Percentiles rank a stretch among this genome's conserved stretches.
These are phyloP conservation scores for Aegilops speltoides DNA, from an alignment of 176 grass and related monocot species.

Conservation along the genomic window DNA sequence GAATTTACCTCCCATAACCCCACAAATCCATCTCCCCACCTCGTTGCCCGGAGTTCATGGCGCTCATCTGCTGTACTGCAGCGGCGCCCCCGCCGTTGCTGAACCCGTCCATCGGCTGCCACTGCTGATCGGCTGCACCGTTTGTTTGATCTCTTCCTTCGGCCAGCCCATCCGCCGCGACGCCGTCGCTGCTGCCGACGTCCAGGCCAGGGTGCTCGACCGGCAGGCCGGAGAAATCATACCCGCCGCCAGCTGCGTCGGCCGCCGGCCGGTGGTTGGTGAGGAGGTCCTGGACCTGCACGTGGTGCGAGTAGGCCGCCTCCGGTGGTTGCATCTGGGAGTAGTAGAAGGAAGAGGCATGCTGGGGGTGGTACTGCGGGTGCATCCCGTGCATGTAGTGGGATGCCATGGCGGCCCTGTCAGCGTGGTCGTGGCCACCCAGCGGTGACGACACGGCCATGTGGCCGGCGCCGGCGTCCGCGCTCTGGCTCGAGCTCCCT, in stretches of 20 bases:
- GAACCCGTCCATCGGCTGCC: constrained; percentile 77
- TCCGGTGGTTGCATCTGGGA: constrained; percentile 52
- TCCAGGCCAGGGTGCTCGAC: constrained; percentile 54
- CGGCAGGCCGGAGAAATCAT: constrained; percentile 75
- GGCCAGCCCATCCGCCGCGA: constrained; percentile 22
- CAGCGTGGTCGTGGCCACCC: constrained; percentile 38
- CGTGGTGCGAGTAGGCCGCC: constrained; percentile 57
- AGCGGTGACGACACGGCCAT: constrained; percentile 34
- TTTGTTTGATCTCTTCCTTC: constrained; percentile 45
- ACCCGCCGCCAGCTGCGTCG: constrained; percentile 34
- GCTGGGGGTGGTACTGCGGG: constrained; percentile 61
- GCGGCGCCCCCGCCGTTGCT: constrained; percentile 28
- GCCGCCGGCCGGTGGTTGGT: constrained; percentile 74
- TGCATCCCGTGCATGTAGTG: constrained; percentile 67
- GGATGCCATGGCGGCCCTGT: constrained; percentile 24
- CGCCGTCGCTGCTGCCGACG: constrained; percentile 41
- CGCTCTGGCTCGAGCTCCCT: constrained; percentile 46
- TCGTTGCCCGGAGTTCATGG: constrained; percentile 62
- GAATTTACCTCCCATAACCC: constrained; percentile 74
- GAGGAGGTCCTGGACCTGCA: constrained; percentile 91
- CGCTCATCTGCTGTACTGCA: constrained; percentile 69
- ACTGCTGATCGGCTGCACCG: constrained; percentile 43
- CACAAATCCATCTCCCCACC: constrained; percentile 90
- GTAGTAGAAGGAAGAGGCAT: constrained; percentile 61
- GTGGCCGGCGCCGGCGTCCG: constrained; percentile 34